These are phyloP conservation scores for Pythium dissotocum DNA, from an alignment of 352 stramenopile species.

Conservation along the genomic window DNA sequence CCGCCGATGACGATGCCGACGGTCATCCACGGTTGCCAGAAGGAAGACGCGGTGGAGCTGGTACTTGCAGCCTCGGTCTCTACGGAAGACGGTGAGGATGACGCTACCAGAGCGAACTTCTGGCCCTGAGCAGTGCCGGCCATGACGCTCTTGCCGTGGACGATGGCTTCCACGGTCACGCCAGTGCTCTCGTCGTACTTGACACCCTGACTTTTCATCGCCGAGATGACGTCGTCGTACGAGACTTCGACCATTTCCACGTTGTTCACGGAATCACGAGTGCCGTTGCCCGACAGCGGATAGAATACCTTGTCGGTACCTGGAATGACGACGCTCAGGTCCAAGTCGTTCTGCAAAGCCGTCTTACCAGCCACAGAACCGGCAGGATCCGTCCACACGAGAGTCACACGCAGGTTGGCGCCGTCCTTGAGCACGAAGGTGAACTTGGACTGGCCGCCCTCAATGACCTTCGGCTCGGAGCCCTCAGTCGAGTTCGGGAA, in stretches of 20 bases:
- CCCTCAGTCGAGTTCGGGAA: conserved; percentile 38
- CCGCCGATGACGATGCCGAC: conserved; percentile 56
- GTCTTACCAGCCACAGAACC: conserved; percentile 50
- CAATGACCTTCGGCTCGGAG: conserved; percentile 53
- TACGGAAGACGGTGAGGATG: conserved; percentile 53
- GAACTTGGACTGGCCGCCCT: conserved; percentile 51
- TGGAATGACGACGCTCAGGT: conserved; percentile 57
- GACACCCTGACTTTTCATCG: conserved; percentile 31
- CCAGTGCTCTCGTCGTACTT: conserved; percentile 33
- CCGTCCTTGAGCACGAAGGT: conserved; percentile 54
- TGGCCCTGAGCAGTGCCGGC: conserved; percentile 50
- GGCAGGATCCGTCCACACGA: conserved; percentile 75
- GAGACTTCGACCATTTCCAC: conserved; percentile 77
- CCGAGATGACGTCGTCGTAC: conserved; percentile 45
- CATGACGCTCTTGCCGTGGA: conserved; percentile 69
- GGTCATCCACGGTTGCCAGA: conserved; percentile 83
- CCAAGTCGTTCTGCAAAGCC: conserved; percentile 70
- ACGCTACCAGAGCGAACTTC: conserved; percentile 77
- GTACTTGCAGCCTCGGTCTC: conserved; percentile 27
- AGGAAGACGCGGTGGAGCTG: conserved; percentile 14
- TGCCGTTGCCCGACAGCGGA: conserved; percentile 57
- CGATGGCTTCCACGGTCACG: conserved; percentile 62
- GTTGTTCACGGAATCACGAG: conserved; percentile 71
- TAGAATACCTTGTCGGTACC: conserved; percentile 58
- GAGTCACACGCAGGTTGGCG: conserved; percentile 62